Evolutionary conservation across 257 asterid genomes (phyloP), one percentile per base, ranked within the genome.

Genomic region (Dorcoceras hygrometricum): DNA sequence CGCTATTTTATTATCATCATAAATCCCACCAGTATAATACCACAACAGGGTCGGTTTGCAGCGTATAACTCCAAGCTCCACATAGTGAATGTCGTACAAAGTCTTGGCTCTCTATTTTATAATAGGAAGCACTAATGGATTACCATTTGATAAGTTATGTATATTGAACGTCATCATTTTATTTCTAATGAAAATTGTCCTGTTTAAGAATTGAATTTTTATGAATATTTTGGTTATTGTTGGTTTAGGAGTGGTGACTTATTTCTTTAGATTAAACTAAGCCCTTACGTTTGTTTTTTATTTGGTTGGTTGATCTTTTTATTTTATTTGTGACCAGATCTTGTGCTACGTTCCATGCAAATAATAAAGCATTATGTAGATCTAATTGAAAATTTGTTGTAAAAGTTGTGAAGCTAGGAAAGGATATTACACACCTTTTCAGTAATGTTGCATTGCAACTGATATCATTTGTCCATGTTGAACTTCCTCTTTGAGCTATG

Each of bases 371-470:
- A 9, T 34, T 5, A 34, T 34, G 43, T 34, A 34, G 14, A 11
- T 34, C 14, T 34, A 39, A 39, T 5, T 39, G 50, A 28, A 54
- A 6, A 54, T 53, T 22, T 66, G 63, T 66, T 24, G 22, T 28
- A 29, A 66, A 66, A 55, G 48, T 56, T 19, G 62, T 54, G 22
- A 53, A 66, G 23, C 48, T 19, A 28, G 62, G 62, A 25, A 25
- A 25, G 6, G 18, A 39, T 12, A 50, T 8, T 12, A 46, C 10
- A 23, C 20, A 48, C 11, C 46, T n/a, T 65, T 65, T 26, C 43
- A 11, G 16, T 5, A 43, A 23, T 26, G 60, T 39, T 39, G 6
- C 18, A 10, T 8, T 4, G 19, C 20, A 64, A 48, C 43, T 43
- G 10, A 63, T 39, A 46, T 6, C 23, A 20, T 5, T 20, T 36